These are phyloP conservation scores for Leonotis leonurus DNA, from an alignment of 257 asterid genomes.

Conservation along the genomic window DNA sequence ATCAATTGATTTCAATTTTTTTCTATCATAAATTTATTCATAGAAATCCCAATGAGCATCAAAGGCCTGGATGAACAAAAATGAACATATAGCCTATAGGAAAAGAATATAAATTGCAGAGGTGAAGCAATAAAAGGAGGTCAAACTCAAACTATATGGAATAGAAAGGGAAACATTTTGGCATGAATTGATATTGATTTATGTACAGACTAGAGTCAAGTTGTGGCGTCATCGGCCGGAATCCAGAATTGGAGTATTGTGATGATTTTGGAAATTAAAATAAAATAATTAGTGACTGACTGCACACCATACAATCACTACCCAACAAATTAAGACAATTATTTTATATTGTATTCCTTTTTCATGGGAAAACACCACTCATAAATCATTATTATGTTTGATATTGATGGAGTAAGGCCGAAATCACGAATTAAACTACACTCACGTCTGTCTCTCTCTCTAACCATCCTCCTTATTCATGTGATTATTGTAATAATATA, in stretches of 20 bases:
- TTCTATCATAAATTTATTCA: no score
- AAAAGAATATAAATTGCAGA: no score
- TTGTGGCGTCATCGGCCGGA: background rate
- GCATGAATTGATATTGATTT: background rate
- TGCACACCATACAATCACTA: conserved; percentile 1
- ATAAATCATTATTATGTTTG: no score
- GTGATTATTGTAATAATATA: background rate
- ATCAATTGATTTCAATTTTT: no score
- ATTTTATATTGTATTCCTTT: no score
- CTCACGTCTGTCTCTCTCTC: conserved; percentile 3
- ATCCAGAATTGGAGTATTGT: background rate
- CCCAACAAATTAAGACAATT: background rate
- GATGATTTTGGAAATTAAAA: background rate
- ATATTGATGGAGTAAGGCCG: background rate
- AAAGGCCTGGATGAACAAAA: no score
- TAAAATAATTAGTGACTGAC: background rate
- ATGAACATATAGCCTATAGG: no score
- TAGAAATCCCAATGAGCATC: no score
- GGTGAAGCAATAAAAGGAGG: background rate
- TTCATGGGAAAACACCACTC: background rate
- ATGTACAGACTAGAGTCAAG: background rate
- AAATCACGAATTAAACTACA: background rate
- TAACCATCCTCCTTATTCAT: background rate
- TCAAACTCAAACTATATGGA: no score
- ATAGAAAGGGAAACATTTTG: no score